Evolutionary conservation across 805 yeast species (phyloP), one percentile per base, ranked within the genome.

Genomic region (Hagleromyces aurorensis): DNA sequence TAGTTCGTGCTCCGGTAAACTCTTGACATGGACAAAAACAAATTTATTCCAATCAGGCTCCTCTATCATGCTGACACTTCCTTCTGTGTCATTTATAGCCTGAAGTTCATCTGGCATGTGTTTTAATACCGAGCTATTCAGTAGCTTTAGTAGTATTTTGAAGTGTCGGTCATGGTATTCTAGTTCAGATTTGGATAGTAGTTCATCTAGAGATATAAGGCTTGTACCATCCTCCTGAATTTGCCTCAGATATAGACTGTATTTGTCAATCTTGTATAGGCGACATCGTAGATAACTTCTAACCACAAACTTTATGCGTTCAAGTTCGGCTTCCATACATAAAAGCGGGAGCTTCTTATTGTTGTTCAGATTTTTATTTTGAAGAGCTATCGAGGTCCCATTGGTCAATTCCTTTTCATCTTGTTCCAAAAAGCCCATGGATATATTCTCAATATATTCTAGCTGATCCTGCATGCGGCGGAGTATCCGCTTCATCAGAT

Each of bases 321-420:
- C 97, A 14, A 91, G 67, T 44, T 91, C 97, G 9, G 93, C 79
- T 50, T 91, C 98, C 43, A 89, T 77, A 14, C 93, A 72, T 62
- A 91, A 72, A 25, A 87, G 62, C 34, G 82, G 78, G 34, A 89
- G 57, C 48, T 87, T 87, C 13, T 44, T 46, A 25, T 40, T 49
- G 20, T 40, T 36, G 10, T 28, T 34, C 4, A 36, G 30, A 5
- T 27, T 33, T 12, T 31, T 38, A 16, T 14, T 17, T 14, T 15
- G 21, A 16, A 22, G 18, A 14, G 16, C 15, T 11, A 24, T 16
- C 12, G 12, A 13, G 20, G 11, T 18, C 13, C 27, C 24, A 9
- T 12, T 15, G 8, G 26, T 6, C 6, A 16, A 20, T 6, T 8
- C 13, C 14, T 21, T 12, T 15, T 19, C 24, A 22, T 17, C 22